Evolutionary conservation across 208 protist genomes (phyloP).

Genomic region (Trypanosoma melophagium): DNA sequence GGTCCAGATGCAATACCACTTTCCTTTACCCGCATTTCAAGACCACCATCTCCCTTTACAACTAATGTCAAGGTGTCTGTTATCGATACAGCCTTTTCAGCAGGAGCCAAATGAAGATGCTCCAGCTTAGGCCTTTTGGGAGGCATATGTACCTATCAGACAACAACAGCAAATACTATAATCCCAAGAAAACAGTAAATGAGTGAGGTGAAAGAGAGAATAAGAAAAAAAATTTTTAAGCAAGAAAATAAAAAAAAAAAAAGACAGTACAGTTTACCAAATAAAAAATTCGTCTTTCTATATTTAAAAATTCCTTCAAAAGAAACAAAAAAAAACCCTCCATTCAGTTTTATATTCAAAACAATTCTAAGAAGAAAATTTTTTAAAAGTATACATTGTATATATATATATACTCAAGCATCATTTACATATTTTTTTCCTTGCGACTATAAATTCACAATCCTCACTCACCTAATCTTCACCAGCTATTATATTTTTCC

Average conservation of each 20-base stretch:
- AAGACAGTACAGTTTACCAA: no score
- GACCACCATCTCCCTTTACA: slow-evolving; percentile 82
- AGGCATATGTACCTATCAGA: slow-evolving; percentile 53
- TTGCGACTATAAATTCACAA: not conserved
- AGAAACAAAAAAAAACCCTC: slow-evolving; percentile 4
- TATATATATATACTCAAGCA: slow-evolving; percentile 10
- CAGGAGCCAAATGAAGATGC: slow-evolving; percentile 56
- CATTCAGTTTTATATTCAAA: not conserved
- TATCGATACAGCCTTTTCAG: slow-evolving; percentile 81
- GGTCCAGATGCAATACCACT: slow-evolving; percentile 64
- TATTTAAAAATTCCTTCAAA: no score
- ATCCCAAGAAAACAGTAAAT: slow-evolving; percentile 6
- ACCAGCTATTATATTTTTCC: not conserved
- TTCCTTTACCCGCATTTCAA: slow-evolving; percentile 88
- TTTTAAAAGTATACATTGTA: not conserved
- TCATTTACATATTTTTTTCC: not conserved
- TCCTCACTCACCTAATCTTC: not conserved
- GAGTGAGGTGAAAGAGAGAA: not conserved
- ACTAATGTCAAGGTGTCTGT: slow-evolving; percentile 90
- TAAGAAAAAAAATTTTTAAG: no score
- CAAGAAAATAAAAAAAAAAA: no score
- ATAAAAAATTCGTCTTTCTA: not conserved
- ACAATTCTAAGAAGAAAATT: slow-evolving; percentile 5
- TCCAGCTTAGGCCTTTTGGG: slow-evolving; percentile 76
- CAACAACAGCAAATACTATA: slow-evolving; percentile 1